Percentiles rank a stretch among this genome's conserved stretches.
Evolutionary conservation across 768 basidiomycete species (phyloP).

Genomic region (Collybia sordida): DNA sequence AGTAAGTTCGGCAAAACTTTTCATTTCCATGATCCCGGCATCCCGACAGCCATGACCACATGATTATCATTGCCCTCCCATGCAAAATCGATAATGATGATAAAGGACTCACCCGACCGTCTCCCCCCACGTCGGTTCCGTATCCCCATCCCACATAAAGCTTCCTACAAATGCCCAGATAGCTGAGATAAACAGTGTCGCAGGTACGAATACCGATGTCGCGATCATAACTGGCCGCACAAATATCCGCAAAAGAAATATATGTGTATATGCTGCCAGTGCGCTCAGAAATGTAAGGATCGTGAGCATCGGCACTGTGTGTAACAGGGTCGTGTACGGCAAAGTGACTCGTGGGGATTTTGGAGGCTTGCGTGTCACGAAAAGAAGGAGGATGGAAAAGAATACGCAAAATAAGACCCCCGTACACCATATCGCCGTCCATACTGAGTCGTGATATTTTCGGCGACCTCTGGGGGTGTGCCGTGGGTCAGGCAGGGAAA

Average conservation of each 20-base stretch:
- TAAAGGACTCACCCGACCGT: conserved; percentile 66
- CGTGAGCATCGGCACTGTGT: conserved; percentile 75
- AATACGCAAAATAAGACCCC: conserved; percentile 61
- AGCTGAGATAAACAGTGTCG: conserved; percentile 70
- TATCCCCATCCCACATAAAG: conserved; percentile 56
- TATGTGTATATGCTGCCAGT: conserved; percentile 67
- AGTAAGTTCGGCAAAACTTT: not conserved
- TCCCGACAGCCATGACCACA: too few relatives aligned
- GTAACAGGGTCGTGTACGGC: conserved; percentile 72
- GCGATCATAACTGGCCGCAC: conserved; percentile 81
- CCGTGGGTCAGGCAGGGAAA: conserved; percentile 76
- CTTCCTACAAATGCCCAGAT: conserved; percentile 83
- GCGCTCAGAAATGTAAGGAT: conserved; percentile 74
- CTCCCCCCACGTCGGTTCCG: conserved; percentile 77
- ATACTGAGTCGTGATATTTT: conserved; percentile 73
- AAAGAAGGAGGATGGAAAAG: conserved; percentile 64
- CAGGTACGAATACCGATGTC: conserved; percentile 75
- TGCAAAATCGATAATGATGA: not conserved
- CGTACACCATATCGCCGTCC: conserved; percentile 67
- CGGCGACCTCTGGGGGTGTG: conserved; percentile 61
- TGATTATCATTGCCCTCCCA: too few relatives aligned
- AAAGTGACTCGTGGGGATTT: conserved; percentile 33
- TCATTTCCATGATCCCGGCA: too few relatives aligned
- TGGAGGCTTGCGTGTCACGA: conserved; percentile 49
- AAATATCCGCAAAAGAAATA: conserved; percentile 76